Conservation (phyloP, 192 early-diverging fungal genomes). For the Umbelopsis ramanniana region DNA sequence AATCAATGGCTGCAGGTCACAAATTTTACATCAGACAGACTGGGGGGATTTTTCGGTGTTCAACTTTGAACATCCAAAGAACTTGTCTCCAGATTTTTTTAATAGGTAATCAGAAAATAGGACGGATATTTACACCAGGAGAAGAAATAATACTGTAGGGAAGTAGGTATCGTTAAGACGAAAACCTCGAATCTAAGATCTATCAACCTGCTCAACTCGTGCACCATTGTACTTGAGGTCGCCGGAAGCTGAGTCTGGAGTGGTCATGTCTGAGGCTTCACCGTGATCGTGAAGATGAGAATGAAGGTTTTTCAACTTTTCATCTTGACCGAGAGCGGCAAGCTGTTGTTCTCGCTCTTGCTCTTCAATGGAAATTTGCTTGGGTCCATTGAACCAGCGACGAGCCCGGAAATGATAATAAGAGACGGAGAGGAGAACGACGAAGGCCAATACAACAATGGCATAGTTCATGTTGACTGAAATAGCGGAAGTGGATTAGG, state of each 20-base stretch:
- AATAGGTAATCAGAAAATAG: no score
- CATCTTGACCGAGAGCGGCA: background rate
- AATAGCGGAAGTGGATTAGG: background rate
- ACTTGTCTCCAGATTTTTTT: no score
- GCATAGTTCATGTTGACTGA: slow-evolving; percentile 54
- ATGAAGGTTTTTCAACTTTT: background rate
- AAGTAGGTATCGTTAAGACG: background rate
- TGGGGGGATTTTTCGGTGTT: no score
- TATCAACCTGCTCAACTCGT: background rate
- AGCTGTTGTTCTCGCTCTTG: slow-evolving; percentile 5
- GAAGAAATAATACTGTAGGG: background rate
- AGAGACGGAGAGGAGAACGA: slow-evolving; percentile 44
- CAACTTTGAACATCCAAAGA: no score
- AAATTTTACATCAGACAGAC: no score
- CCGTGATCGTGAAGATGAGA: background rate
- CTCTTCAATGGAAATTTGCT: slow-evolving; percentile 26
- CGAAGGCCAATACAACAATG: slow-evolving; percentile 45
- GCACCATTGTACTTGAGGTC: background rate
- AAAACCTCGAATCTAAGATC: background rate
- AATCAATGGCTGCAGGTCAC: no score
- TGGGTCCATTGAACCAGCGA: slow-evolving; percentile 49
- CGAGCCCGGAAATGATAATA: slow-evolving; percentile 49
- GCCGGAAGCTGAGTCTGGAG: background rate
- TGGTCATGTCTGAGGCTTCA: background rate
- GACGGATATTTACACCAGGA: background rate